Conservation (phyloP, 2,329 filamentous ascomycete genomes). For the Colletotrichum graminicola region DNA sequence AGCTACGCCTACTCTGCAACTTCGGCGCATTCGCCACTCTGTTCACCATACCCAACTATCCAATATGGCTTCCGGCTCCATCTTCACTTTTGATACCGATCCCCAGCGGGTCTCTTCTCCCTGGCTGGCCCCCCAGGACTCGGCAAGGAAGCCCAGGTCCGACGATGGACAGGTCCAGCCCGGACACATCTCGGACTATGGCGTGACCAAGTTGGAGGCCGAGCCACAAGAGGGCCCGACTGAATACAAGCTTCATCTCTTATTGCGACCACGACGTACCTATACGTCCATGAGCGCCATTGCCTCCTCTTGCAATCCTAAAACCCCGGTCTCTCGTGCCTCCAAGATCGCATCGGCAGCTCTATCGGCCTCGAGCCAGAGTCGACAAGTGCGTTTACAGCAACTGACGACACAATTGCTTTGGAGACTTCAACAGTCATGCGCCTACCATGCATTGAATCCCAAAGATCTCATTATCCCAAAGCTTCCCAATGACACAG, state of each 20-base stretch:
- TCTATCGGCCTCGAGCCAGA: conserved; percentile 68
- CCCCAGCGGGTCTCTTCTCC: conserved; percentile 90
- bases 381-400: conserved; percentile 85
- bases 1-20: background rate
- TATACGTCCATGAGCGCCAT: conserved; percentile 79
- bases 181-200: conserved; percentile 69
- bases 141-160: conserved; percentile 50
- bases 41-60: conserved; percentile 9
- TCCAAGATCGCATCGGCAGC: conserved; percentile 27
- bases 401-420: conserved; percentile 94
- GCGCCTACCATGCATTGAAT: conserved; percentile 86
- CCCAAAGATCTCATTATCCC: conserved; percentile 82
- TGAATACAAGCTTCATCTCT: conserved; percentile 95
- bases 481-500: conserved; percentile 75
- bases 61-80: conserved; percentile 90
- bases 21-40: background rate
- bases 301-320: conserved; percentile 44
- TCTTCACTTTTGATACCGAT: conserved; percentile 94
- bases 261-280: conserved; percentile 81
- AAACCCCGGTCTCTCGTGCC: conserved; percentile 43
- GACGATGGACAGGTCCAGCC: conserved; percentile 49
- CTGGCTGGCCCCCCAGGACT: conserved; percentile 76
- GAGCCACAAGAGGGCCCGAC: conserved; percentile 95
- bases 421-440: conserved; percentile 96
- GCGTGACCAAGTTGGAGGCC: conserved; percentile 82